Base-by-base conservation (phyloP, 1,284 basidiomycete genomes). In the Polyporus tsugae region DNA sequence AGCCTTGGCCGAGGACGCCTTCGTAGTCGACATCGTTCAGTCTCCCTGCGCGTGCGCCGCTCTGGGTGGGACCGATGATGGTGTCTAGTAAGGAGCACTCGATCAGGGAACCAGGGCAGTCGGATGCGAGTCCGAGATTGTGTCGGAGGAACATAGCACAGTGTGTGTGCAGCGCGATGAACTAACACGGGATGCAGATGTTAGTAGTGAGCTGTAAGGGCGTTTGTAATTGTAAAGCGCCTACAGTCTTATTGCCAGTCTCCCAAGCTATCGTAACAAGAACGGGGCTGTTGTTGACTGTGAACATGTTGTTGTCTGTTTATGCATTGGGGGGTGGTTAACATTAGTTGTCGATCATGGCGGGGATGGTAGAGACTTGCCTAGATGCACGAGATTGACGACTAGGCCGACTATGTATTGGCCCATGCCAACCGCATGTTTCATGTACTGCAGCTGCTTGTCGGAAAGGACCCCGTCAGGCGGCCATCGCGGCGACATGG, bases 1-100 rank as follows among this genome's bases (percentile, higher is more conserved):
- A 70, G 29, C 70, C 72, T 25, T 46, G 22, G 19, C 58, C 49
- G 59, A 68, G 59, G 29, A 72, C 67, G 17, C 57, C 61, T 61
- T 77, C 76, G 65, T 79, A 79, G 11, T 74, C 55, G 15, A 79
- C 60, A 62, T 67, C 62, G 4, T 35, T 64, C 17, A 77, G 57
- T 15, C 73, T 63, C 11, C 76, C 75, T 1, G 71, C 73, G 38
- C 66, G 58, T 2, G 22, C 53, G 17, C 70, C 72, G 17, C 39
- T 60, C 42, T 65, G 62, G 25, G 66, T 53, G n/a, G 74, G 73
- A 11, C 73, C 76, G 6, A 78, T 38, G 36, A 78, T 69, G 4
- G 38, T 11, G 46, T 74, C 72, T 39, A 78, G 60, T 25, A 73
- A 68, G 42, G 61, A 63, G 35, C 77, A 66, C 10, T 70, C 65